phyloP scores from a whole-genome alignment of 208 protist species.

The Wallacemonas collosoma region DNA sequence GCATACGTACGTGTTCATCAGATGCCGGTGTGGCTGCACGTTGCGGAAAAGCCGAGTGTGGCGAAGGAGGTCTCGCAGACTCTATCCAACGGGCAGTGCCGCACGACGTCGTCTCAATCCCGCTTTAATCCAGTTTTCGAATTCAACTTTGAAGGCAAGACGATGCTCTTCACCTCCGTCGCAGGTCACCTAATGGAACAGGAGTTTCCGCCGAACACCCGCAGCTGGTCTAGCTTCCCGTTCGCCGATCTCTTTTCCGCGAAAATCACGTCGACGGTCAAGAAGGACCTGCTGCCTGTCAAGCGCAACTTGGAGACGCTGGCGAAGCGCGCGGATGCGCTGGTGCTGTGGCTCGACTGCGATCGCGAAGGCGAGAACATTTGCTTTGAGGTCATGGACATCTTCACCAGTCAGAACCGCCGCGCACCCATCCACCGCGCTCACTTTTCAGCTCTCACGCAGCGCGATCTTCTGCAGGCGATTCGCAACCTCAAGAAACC shows the following conservation, averaged over 20 bases:
- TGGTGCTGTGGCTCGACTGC: slow-evolving; percentile 97
- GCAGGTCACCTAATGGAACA: slow-evolving; percentile 95
- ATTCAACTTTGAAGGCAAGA: slow-evolving; percentile 71
- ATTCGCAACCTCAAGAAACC: slow-evolving; percentile 84
- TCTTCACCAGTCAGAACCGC: slow-evolving; percentile 51
- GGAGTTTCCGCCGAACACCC: slow-evolving; percentile 84
- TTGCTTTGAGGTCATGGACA: slow-evolving; percentile 95
- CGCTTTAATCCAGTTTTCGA: slow-evolving; percentile 87
- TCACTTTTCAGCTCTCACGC: slow-evolving; percentile 92
- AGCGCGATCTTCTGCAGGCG: slow-evolving; percentile 78
- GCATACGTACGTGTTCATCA: neutral
- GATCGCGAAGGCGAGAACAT: slow-evolving; percentile 98
- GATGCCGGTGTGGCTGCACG: slow-evolving; percentile 90
- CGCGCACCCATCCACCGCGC: slow-evolving; percentile 74
- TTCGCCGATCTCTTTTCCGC: slow-evolving; percentile 91
- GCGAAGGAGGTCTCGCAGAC: slow-evolving; percentile 87
- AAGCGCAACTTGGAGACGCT: slow-evolving; percentile 76
- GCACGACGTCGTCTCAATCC: slow-evolving; percentile 48
- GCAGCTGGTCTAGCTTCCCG: slow-evolving; percentile 87
- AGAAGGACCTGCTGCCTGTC: slow-evolving; percentile 72
- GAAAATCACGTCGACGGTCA: slow-evolving; percentile 78
- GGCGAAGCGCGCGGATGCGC: slow-evolving; percentile 55
- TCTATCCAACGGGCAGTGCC: slow-evolving; percentile 61
- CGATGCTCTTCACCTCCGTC: slow-evolving; percentile 97
- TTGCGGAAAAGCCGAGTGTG: slow-evolving; percentile 96